Conservation (phyloP, 139 green algal species). For the Eudorina sp. region DNA sequence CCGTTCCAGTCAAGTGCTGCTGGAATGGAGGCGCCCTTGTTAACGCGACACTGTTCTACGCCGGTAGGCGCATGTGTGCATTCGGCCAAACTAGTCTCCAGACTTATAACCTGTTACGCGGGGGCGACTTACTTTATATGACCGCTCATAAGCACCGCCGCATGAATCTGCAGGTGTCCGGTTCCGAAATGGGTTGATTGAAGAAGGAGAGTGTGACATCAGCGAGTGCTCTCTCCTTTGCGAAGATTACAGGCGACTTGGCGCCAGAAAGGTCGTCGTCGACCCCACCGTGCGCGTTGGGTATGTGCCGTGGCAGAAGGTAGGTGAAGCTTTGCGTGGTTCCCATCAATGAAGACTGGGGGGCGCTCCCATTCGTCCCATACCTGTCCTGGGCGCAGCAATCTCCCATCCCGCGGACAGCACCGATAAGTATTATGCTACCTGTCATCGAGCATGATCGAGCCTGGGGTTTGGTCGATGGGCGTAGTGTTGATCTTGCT, state of each 20-base stretch:
- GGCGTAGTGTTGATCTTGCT: too few relatives aligned
- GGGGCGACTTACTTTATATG: too few relatives aligned
- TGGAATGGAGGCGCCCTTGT: constrained; percentile 5
- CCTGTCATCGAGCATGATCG: too few relatives aligned
- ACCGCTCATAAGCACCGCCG: too few relatives aligned
- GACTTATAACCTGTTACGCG: too few relatives aligned
- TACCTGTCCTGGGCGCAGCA: too few relatives aligned
- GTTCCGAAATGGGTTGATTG: not conserved
- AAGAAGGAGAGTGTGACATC: constrained; percentile 14
- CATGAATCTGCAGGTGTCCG: constrained; percentile 4
- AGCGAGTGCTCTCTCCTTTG: constrained; percentile 14
- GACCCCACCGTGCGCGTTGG: constrained; percentile 3
- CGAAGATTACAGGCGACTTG: constrained; percentile 1
- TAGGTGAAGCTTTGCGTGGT: not conserved
- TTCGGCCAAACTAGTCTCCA: too few relatives aligned
- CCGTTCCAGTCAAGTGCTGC: constrained; percentile 7
- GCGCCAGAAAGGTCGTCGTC: not conserved
- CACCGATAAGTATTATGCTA: too few relatives aligned
- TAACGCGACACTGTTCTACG: not conserved
- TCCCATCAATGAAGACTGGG: too few relatives aligned
- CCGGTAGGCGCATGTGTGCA: not conserved
- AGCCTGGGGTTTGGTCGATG: too few relatives aligned
- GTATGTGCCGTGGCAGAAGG: constrained; percentile 6
- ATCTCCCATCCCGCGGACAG: too few relatives aligned
- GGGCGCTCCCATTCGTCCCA: too few relatives aligned